Evolutionary conservation across 75 land plant species (phyloP).

Genomic region (Cryptomeria japonica): DNA sequence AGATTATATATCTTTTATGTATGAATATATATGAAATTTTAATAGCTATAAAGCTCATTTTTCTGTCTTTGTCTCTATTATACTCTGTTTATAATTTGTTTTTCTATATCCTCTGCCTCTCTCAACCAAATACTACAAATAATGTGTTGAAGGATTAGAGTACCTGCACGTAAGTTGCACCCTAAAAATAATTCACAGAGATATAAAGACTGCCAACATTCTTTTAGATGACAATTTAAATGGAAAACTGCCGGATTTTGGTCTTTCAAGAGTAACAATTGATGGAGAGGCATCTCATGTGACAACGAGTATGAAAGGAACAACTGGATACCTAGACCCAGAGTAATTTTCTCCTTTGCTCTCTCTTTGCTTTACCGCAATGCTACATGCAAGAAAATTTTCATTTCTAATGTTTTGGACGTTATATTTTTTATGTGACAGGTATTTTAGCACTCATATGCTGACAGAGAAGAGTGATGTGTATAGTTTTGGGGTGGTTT

Average conservation of each 20-base stretch:
- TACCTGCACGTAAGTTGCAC: constrained; percentile 15
- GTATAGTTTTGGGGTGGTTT: constrained; percentile 19
- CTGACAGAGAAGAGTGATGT: constrained; percentile 17
- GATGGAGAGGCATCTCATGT: constrained; percentile 25
- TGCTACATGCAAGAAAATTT: no score
- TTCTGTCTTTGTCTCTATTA: no score
- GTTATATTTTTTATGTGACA: background rate
- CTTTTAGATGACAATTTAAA: constrained; percentile 29
- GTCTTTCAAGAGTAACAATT: constrained; percentile 29
- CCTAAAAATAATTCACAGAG: constrained; percentile 33
- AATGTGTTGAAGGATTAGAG: background rate
- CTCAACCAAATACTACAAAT: no score
- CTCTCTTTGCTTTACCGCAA: background rate
- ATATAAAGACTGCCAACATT: constrained; percentile 37
- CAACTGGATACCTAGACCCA: constrained; percentile 38
- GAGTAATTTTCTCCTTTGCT: constrained; percentile 19
- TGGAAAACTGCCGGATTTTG: constrained; percentile 34
- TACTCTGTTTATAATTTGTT: no score
- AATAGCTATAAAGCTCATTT: no score
- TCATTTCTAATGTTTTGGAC: background rate
- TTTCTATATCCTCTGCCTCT: no score
- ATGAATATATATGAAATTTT: no score
- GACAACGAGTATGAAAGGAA: constrained; percentile 31
- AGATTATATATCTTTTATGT: no score
- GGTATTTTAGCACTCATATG: constrained; percentile 8